Evolutionary conservation across 2,329 filamentous ascomycete genomes (phyloP).

Genomic region (Xylariales sp.): DNA sequence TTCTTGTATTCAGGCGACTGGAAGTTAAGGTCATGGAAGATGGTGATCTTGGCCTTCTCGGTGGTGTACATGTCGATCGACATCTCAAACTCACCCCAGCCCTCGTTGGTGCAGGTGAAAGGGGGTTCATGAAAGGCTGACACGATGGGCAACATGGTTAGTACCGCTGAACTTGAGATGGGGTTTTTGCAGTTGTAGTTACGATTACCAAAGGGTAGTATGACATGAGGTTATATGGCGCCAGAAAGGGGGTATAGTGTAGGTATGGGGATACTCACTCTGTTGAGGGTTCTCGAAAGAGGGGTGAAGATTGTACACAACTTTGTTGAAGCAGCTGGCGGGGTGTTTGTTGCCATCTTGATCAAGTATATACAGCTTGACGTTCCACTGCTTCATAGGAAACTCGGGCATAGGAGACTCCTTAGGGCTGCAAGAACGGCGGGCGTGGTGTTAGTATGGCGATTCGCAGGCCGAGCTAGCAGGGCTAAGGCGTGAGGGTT

Average conservation of each 20-base stretch:
- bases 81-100: slow-evolving; percentile 99
- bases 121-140: slow-evolving; percentile 84
- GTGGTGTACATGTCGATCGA: slow-evolving; percentile 82
- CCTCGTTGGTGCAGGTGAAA: slow-evolving; percentile 91
- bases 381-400: slow-evolving; percentile 92
- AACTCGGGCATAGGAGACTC: slow-evolving; percentile 86
- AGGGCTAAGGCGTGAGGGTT: neutral
- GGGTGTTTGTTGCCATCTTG: slow-evolving; percentile 86
- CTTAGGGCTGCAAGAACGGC: slow-evolving; percentile 69
- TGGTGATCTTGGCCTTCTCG: slow-evolving; percentile 85
- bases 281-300: slow-evolving; percentile 90
- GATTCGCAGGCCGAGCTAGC: slow-evolving; percentile 11
- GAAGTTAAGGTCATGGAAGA: slow-evolving; percentile 95
- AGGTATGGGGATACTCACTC: slow-evolving; percentile 66
- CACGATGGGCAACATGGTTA: slow-evolving; percentile 30
- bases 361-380: slow-evolving; percentile 85
- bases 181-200: too few relatives aligned
- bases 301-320: slow-evolving; percentile 91
- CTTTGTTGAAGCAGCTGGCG: slow-evolving; percentile 90
- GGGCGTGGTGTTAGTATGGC: slow-evolving; percentile 38
- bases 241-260: neutral
- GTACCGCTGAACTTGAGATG: neutral
- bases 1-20: slow-evolving; percentile 82
- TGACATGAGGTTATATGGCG: too few relatives aligned
- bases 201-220: too few relatives aligned